A percentile compares a stretch with the other conserved stretches of the same genome.
phyloP scores from a whole-genome alignment of 106 monocot genomes.

The Dendrobium huoshanense region DNA sequence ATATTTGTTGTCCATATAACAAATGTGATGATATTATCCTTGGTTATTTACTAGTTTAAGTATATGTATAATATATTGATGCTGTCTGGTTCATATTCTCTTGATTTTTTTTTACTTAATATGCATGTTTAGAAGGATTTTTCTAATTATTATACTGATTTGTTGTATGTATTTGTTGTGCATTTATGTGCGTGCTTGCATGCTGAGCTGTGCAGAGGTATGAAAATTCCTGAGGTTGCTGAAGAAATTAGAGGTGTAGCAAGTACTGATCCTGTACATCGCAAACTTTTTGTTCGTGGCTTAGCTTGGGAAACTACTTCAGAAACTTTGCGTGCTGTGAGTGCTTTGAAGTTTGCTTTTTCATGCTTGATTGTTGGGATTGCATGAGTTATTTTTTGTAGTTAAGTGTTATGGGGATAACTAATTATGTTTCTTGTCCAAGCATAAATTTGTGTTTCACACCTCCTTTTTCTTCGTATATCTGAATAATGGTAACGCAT shows the following conservation, averaged over 20 bases:
- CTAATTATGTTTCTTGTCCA: not conserved
- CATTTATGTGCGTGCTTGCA: constrained; percentile 34
- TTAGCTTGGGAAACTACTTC: constrained; percentile 61
- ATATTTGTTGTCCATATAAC: not conserved
- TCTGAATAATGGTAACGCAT: not conserved
- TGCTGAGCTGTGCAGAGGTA: constrained; percentile 45
- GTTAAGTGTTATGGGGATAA: not conserved
- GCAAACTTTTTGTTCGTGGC: constrained; percentile 63
- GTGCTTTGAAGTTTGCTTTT: constrained; percentile 42
- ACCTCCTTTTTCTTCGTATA: not conserved
- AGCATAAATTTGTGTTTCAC: not conserved
- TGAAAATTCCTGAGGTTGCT: constrained; percentile 35
- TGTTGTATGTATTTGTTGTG: constrained; percentile 10
- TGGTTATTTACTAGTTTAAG: not conserved
- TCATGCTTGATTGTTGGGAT: constrained; percentile 31
- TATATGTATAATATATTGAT: not conserved
- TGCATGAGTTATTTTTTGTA: constrained; percentile 15
- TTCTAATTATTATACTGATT: not conserved
- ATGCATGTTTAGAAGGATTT: not conserved
- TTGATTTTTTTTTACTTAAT: not conserved
- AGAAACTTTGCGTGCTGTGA: constrained; percentile 64
- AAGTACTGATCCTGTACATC: constrained; percentile 50
- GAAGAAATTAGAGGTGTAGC: constrained; percentile 60
- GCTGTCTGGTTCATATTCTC: not conserved
- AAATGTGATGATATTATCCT: not conserved